Conservation (phyloP, 257 asterid genomes). For the Oldenlandia corymbosa region DNA sequence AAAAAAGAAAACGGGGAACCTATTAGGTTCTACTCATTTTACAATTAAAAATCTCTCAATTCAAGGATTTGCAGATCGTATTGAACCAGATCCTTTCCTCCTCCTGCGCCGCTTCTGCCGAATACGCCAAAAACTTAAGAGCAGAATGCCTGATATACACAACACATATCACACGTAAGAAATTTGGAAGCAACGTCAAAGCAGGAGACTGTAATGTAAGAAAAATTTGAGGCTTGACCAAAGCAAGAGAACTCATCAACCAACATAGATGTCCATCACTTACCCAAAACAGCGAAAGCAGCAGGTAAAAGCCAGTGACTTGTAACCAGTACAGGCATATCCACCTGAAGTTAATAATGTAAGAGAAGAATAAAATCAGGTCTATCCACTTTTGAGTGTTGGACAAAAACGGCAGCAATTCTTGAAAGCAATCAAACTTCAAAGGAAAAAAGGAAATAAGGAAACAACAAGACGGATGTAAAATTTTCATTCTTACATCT, state of each 20-base stretch:
- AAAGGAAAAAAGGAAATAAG: background rate
- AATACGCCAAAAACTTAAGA: conserved; percentile 69
- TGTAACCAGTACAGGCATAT: conserved; percentile 69
- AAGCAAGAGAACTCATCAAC: background rate
- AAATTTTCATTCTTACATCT: conserved; percentile 50
- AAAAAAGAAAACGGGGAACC: too few relatives aligned
- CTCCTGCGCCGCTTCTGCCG: conserved; percentile 77
- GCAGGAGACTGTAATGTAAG: conserved; percentile 37
- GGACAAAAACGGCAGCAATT: background rate
- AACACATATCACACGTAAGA: background rate
- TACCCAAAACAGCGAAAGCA: conserved; percentile 60
- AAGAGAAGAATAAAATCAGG: conserved; percentile 13
- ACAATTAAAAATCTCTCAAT: conserved; percentile 6
- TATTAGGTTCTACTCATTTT: background rate
- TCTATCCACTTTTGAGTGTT: background rate
- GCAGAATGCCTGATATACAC: conserved; percentile 46
- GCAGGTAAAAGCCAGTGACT: conserved; percentile 92
- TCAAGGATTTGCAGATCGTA: conserved; percentile 46
- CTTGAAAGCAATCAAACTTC: too few relatives aligned
- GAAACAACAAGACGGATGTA: background rate
- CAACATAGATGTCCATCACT: conserved; percentile 20
- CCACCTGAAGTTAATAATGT: conserved; percentile 47
- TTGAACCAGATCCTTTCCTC: conserved; percentile 58
- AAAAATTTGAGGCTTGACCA: background rate
- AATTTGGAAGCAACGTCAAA: background rate